Conservation (phyloP, 495 filamentous ascomycete genomes). For the Hypoxylon lienhwacheense region DNA sequence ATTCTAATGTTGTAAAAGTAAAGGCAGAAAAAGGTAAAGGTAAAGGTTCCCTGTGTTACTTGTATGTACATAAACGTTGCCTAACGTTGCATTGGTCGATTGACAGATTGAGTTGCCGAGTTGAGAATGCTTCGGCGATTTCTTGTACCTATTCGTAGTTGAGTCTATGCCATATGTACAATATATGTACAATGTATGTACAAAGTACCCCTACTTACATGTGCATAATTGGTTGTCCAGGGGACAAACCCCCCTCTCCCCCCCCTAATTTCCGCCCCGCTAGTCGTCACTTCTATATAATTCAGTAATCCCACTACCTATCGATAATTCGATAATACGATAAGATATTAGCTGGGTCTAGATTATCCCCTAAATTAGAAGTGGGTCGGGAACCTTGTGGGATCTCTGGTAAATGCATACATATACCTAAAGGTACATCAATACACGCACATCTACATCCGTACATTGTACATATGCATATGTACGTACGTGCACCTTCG, state of each 20-base stretch:
- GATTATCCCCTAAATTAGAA: constrained; percentile 12
- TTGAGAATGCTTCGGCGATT: constrained; percentile 28
- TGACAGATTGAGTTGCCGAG: constrained; percentile 24
- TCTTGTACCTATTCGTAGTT: constrained; percentile 5
- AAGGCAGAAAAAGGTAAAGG: too few relatives aligned
- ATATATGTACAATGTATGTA: too few relatives aligned
- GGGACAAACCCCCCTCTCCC: too few relatives aligned
- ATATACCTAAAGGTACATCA: neutral
- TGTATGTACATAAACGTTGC: too few relatives aligned
- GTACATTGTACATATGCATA: too few relatives aligned
- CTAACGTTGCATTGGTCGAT: constrained; percentile 33
- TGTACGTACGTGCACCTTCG: too few relatives aligned
- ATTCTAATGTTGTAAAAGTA: neutral
- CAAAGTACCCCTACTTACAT: constrained; percentile 12
- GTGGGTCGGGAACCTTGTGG: neutral
- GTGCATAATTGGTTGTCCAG: constrained; percentile 38
- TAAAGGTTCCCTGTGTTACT: too few relatives aligned
- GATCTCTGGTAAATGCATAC: constrained; percentile 1
- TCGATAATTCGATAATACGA: constrained; percentile 28
- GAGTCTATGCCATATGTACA: too few relatives aligned
- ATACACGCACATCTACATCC: too few relatives aligned
- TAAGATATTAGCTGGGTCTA: neutral
- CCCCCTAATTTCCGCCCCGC: constrained; percentile 26
- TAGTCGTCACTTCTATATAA: neutral
- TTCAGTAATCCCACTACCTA: too few relatives aligned